Conservation (phyloP, 371 early-diverging fungal genomes). For the Syncephalastrum sp. region DNA sequence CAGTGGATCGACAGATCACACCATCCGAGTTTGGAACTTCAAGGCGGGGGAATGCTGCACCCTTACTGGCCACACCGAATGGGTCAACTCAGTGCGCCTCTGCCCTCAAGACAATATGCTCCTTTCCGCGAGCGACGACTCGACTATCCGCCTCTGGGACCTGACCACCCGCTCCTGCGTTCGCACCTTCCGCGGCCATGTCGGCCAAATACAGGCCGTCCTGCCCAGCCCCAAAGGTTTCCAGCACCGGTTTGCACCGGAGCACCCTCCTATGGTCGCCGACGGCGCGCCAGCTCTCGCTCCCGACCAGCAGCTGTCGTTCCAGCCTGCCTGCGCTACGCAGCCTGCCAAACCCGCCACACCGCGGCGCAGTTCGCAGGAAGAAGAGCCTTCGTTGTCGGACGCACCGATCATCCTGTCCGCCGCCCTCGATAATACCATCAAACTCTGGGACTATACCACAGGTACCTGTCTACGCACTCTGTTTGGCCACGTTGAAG, state of each 20-base stretch:
- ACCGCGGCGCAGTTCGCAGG: not conserved
- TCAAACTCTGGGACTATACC: conserved; percentile 83
- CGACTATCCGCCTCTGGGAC: conserved; percentile 85
- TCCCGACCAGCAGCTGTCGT: conserved; percentile 4
- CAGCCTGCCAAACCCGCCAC: conserved; percentile 1
- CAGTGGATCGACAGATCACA: conserved; percentile 83
- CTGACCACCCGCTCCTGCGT: conserved; percentile 68
- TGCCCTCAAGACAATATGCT: conserved; percentile 60
- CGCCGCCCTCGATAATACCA: conserved; percentile 87
- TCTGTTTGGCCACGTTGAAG: conserved; percentile 89
- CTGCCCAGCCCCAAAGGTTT: conserved; percentile 48
- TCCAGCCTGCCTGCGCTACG: conserved; percentile 20
- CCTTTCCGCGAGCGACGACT: conserved; percentile 83
- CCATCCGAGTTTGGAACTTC: conserved; percentile 92
- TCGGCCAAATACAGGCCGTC: conserved; percentile 75
- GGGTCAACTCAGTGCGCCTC: conserved; percentile 87
- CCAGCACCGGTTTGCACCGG: conserved; percentile 30
- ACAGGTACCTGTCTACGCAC: conserved; percentile 81
- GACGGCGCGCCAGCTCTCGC: conserved; percentile 3
- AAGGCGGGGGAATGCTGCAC: conserved; percentile 75
- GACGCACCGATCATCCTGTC: conserved; percentile 71
- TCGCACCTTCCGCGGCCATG: conserved; percentile 73
- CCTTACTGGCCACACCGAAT: conserved; percentile 81
- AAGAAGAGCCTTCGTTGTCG: conserved; percentile 10
- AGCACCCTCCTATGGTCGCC: conserved; percentile 14